Conservation (phyloP, 2,329 filamentous ascomycete species). For the Clarireedia sp. region DNA sequence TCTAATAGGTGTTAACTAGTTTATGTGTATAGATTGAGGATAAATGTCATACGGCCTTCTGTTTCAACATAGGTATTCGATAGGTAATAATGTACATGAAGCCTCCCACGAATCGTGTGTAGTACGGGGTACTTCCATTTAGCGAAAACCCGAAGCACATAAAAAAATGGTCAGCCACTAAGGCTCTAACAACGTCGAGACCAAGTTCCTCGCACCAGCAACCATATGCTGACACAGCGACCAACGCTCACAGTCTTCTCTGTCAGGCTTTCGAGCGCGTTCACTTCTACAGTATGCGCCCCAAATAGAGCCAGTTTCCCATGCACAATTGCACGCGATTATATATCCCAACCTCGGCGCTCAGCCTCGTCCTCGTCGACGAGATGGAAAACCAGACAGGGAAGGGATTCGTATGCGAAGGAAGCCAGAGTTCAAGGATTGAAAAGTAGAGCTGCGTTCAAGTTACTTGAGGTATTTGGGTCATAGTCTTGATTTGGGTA, state of each 20-base stretch:
- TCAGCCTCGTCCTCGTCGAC: slow-evolving; percentile 50
- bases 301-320: not conserved
- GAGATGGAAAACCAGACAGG: slow-evolving; percentile 77
- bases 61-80: too few species aligned
- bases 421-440: slow-evolving; percentile 72
- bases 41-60: too few species aligned
- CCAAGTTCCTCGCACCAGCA: not conserved
- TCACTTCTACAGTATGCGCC: not conserved
- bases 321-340: not conserved
- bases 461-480: slow-evolving; percentile 65
- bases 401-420: slow-evolving; percentile 61
- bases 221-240: not conserved
- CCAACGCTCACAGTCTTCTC: not conserved
- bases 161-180: too few species aligned
- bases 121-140: too few species aligned
- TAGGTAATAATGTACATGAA: too few species aligned
- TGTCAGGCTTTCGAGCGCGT: not conserved
- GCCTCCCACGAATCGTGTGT: too few species aligned
- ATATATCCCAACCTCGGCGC: not conserved
- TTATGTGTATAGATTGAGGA: too few species aligned
- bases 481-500: not conserved
- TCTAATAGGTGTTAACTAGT: too few species aligned
- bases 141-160: too few species aligned
- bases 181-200: too few species aligned
- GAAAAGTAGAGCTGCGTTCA: slow-evolving; percentile 89